A percentile compares a stretch with the other conserved stretches of the same genome.
phyloP scores from a whole-genome alignment of 768 basidiomycete genomes.

The Calocybe cyanea region DNA sequence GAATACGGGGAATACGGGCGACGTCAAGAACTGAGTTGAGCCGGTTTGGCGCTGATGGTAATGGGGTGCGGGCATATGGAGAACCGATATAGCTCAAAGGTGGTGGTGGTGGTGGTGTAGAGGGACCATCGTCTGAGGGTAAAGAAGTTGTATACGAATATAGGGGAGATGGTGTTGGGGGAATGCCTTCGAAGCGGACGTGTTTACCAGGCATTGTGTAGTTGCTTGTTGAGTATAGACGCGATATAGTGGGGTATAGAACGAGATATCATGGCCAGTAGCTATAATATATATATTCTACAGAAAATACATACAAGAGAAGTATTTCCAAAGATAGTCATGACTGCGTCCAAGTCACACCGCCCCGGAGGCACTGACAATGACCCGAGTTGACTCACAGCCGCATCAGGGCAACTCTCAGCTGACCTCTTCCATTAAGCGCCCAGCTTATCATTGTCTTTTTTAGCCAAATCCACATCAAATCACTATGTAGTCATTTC shows the following conservation, averaged over 20 bases:
- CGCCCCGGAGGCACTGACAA: conserved; percentile 10
- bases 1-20: conserved; percentile 3
- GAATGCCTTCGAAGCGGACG: conserved; percentile 21
- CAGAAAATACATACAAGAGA: not conserved
- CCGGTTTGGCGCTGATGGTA: conserved; percentile 11
- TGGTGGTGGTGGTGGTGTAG: conserved; percentile 12
- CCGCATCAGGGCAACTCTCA: conserved; percentile 8
- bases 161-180: conserved; percentile 15
- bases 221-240: not conserved
- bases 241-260: conserved; percentile 1
- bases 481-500: no score
- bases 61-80: conserved; percentile 12
- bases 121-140: conserved; percentile 14
- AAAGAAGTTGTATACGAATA: conserved; percentile 14
- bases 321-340: conserved; percentile 6
- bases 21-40: conserved; percentile 14
- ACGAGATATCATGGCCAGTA: not conserved
- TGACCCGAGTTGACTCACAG: conserved; percentile 14
- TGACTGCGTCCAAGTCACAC: conserved; percentile 13
- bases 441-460: not conserved
- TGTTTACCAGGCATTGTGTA: conserved; percentile 26
- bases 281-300: not conserved
- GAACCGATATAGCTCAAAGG: conserved; percentile 13
- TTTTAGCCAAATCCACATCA: no score
- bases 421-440: conserved; percentile 5